These are phyloP conservation scores for Hanseniaspora uvarum DNA, from an alignment of 1,139 yeast genomes.

Conservation along the genomic window DNA sequence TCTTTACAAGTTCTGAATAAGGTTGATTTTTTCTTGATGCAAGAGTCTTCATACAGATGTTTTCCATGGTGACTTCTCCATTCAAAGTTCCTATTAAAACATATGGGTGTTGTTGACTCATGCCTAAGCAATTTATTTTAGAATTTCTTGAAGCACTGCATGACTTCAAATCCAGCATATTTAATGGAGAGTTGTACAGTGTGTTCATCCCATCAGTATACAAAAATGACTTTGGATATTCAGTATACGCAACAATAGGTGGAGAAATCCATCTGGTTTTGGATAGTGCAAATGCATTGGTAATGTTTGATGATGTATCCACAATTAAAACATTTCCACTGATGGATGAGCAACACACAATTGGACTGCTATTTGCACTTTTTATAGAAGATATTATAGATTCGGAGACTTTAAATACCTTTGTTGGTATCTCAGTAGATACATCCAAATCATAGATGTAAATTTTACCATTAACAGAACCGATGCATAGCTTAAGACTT, in stretches of 20 bases:
- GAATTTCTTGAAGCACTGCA: background rate
- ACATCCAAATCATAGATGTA: background rate
- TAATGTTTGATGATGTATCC: background rate
- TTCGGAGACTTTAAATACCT: background rate
- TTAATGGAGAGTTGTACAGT: background rate
- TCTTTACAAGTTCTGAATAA: background rate
- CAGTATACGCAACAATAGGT: conserved; percentile 1
- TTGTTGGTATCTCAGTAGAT: background rate
- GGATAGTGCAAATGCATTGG: background rate
- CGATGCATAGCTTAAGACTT: background rate
- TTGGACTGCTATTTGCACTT: background rate
- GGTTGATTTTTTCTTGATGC: conserved; percentile 18
- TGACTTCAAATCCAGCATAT: conserved; percentile 1
- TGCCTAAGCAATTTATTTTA: background rate
- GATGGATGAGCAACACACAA: background rate
- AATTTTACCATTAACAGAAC: conserved; percentile 1
- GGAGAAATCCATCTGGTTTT: conserved; percentile 11
- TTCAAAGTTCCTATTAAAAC: conserved; percentile 51
- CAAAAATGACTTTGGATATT: conserved; percentile 3
- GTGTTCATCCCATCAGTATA: conserved; percentile 8
- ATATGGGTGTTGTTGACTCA: conserved; percentile 44
- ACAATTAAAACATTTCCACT: conserved; percentile 2
- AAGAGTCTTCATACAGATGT: conserved; percentile 36
- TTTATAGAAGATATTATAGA: background rate
- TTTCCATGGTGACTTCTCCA: conserved; percentile 43